A percentile compares a stretch with the other conserved stretches of the same genome.
Conservation (phyloP, 805 yeast genomes). For the Candida sonorensis region DNA sequence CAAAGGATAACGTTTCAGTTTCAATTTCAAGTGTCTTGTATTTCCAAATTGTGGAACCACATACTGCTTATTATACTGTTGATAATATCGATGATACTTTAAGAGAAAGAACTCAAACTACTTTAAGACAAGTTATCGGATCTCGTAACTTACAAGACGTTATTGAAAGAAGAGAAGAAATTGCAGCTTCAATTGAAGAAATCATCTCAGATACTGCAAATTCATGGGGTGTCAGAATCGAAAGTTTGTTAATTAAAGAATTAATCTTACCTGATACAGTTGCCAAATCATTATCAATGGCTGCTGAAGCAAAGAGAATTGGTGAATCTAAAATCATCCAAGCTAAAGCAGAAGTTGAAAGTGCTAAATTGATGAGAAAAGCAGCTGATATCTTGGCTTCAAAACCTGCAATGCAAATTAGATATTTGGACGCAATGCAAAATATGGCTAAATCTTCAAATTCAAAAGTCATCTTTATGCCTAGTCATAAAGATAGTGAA, state of each 20-base stretch:
- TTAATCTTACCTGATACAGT: constrained; percentile 48
- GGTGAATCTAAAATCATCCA: constrained; percentile 73
- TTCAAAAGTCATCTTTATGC: constrained; percentile 72
- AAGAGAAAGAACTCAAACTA: constrained; percentile 63
- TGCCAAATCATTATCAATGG: constrained; percentile 57
- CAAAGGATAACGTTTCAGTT: constrained; percentile 63
- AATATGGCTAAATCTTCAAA: constrained; percentile 56
- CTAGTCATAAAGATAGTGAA: constrained; percentile 38
- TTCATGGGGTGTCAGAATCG: constrained; percentile 67
- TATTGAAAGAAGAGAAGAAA: constrained; percentile 65
- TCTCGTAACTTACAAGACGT: constrained; percentile 61
- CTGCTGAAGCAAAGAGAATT: constrained; percentile 68
- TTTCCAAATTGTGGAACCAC: constrained; percentile 62
- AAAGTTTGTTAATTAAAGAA: constrained; percentile 63
- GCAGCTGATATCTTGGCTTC: constrained; percentile 72
- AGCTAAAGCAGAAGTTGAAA: constrained; percentile 70
- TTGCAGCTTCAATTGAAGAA: constrained; percentile 56
- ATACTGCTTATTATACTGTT: constrained; percentile 55
- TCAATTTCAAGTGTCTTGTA: constrained; percentile 60
- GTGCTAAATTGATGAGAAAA: constrained; percentile 69
- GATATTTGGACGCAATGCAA: constrained; percentile 76
- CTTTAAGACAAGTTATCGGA: constrained; percentile 67
- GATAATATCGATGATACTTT: constrained; percentile 48
- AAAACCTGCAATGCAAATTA: constrained; percentile 71
- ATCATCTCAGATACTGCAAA: constrained; percentile 56